Conservation (phyloP, 495 filamentous ascomycete species). For the Astrocystis sublimbata region DNA sequence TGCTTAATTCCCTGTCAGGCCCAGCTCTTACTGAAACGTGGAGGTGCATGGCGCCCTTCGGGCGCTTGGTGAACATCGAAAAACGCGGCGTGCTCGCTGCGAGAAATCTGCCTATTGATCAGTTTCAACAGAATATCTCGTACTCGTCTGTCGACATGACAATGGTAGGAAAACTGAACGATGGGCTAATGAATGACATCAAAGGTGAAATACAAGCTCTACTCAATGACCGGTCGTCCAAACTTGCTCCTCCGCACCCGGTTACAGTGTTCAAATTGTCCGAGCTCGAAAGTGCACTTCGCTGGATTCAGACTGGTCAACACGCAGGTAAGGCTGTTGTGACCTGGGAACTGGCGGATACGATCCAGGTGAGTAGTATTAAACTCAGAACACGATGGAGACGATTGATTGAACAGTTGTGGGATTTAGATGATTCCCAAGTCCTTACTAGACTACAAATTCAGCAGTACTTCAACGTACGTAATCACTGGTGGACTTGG, state of each 20-base stretch:
- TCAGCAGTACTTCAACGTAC: too few species aligned
- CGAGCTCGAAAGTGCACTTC: slow-evolving; percentile 48
- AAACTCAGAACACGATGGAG: too few species aligned
- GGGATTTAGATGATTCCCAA: too few species aligned
- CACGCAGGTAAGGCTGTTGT: slow-evolving; percentile 58
- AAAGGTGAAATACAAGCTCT: slow-evolving; percentile 33
- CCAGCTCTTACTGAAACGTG: slow-evolving; percentile 39
- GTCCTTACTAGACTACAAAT: too few species aligned
- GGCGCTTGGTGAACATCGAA: slow-evolving; percentile 43
- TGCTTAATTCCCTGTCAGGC: slow-evolving; percentile 52
- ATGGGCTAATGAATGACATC: slow-evolving; percentile 8
- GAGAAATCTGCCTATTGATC: slow-evolving; percentile 33
- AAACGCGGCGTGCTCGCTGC: slow-evolving; percentile 36
- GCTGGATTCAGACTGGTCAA: slow-evolving; percentile 53
- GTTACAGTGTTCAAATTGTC: slow-evolving; percentile 35
- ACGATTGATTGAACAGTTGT: too few species aligned
- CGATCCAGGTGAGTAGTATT: too few species aligned
- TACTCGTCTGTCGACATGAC: slow-evolving; percentile 45
- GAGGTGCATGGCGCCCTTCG: slow-evolving; percentile 47
- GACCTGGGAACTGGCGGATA: too few species aligned
- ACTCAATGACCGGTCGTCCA: slow-evolving; percentile 26
- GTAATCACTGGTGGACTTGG: slow-evolving; percentile 45
- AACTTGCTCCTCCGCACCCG: slow-evolving; percentile 24
- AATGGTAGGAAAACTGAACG: slow-evolving; percentile 20
- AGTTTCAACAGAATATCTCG: slow-evolving; percentile 39